Evolutionary conservation across 768 basidiomycete genomes (phyloP), one percentile per base, ranked within the genome.

Genomic region (Dacryopinax primogenitus): DNA sequence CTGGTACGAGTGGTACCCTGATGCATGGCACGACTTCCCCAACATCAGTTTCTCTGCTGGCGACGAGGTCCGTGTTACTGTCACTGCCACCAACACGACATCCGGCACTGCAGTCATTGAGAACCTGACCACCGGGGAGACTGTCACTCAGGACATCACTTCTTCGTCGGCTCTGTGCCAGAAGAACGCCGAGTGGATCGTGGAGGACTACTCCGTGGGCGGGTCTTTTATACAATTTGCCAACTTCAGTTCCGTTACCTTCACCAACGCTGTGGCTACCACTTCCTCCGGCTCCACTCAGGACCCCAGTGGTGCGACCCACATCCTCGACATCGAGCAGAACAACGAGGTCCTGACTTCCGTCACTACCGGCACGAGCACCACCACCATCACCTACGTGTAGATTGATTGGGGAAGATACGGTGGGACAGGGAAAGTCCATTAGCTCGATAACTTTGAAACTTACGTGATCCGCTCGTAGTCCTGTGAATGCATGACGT

Each of bases 121-220:
- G 66, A 74, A 74, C 70, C 35, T 68, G 62, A 68, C 70, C 36
- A 72, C 66, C 16, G 71, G 72, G 68, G 67, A 69, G 70, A 66
- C 70, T 33, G 72, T 76, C 32, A 68, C 73, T 41, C 70, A 74
- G 68, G 35, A 70, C 18, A 69, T 76, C 70, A 71, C 70, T 13
- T 74, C 74, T 32, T 65, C 70, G 28, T 63, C 66, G 61, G 65
- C 72, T 30, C 72, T 76, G 58, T 76, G 75, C 70, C 69, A 74
- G 69, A 63, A 73, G 71, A 73, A 76, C 69, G 76, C 75, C 7
- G 75, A 77, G 69, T 77, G 76, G 76, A 76, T 77, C 65, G 74
- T 76, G 26, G 76, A 76, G 70, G 76, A 76, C 69, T 72, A 66
- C 69, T 64, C 69, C 4, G 39, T 62, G 12, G 21, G 58, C 61